These are phyloP conservation scores for Teunomyces funiuensis DNA, from an alignment of 805 yeast genomes.

Conservation along the genomic window DNA sequence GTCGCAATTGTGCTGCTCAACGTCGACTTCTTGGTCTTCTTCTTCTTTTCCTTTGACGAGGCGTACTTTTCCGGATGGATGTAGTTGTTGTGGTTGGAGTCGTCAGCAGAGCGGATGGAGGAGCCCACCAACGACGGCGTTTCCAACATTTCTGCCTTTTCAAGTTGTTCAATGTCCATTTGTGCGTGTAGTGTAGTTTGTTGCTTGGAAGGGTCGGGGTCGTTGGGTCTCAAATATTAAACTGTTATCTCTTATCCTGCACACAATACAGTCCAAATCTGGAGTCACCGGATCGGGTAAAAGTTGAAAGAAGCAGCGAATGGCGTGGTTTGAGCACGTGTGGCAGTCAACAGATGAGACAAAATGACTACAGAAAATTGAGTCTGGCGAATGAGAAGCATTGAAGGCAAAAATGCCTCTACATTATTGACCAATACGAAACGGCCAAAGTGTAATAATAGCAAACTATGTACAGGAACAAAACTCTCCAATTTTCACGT, in stretches of 20 bases:
- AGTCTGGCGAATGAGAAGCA: no score
- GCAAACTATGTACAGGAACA: not conserved
- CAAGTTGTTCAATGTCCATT: conserved; percentile 57
- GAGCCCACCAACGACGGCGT: conserved; percentile 57
- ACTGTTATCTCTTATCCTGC: conserved; percentile 2
- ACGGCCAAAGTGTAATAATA: not conserved
- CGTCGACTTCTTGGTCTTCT: conserved; percentile 9
- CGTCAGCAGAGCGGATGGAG: conserved; percentile 49
- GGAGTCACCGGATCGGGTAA: not conserved
- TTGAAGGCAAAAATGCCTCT: no score
- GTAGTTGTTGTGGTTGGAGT: conserved; percentile 43
- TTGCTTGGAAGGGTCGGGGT: not conserved
- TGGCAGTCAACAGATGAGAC: no score
- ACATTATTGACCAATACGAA: conserved; percentile 1
- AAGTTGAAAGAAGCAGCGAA: no score
- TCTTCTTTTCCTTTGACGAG: conserved; percentile 19
- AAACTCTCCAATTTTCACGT: no score
- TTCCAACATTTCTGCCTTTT: conserved; percentile 47
- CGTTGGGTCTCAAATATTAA: not conserved
- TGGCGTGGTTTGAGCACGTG: no score
- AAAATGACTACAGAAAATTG: no score
- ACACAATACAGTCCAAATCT: no score
- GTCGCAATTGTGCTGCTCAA: conserved; percentile 45
- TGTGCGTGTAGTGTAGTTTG: conserved; percentile 6
- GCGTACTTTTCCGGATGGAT: conserved; percentile 45